Conservation (phyloP, 2,329 filamentous ascomycete genomes). For the Claviceps quebecensis region DNA sequence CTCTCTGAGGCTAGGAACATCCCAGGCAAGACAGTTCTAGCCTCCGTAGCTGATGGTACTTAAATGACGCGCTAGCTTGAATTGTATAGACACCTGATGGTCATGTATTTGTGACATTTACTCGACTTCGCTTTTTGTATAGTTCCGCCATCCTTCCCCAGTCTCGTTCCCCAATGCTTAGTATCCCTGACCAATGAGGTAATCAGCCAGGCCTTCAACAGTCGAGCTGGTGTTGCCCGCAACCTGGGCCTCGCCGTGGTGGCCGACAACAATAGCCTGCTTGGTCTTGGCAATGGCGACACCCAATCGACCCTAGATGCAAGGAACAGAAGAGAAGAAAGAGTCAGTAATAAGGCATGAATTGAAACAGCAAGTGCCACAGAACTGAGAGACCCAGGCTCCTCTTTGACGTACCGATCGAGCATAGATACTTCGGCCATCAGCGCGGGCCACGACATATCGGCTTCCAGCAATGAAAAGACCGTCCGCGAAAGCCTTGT, state of each 20-base stretch:
- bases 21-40: not conserved
- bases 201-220: conserved; percentile 74
- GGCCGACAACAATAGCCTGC: conserved; percentile 76
- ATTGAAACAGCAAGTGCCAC: not conserved
- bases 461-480: conserved; percentile 63
- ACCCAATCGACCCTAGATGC: conserved; percentile 55
- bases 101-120: conserved; percentile 4
- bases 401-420: conserved; percentile 52
- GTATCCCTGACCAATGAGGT: conserved; percentile 67
- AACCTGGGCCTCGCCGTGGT: conserved; percentile 63
- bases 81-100: conserved; percentile 3
- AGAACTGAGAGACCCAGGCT: not conserved
- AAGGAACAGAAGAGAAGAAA: not conserved
- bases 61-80: conserved; percentile 6
- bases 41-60: not conserved
- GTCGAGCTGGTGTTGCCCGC: conserved; percentile 65
- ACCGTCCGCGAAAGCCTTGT: conserved; percentile 58
- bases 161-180: conserved; percentile 21
- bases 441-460: conserved; percentile 63
- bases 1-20: not conserved
- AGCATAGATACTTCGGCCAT: conserved; percentile 68
- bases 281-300: conserved; percentile 74
- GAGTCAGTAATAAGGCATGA: not conserved
- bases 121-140: conserved; percentile 1
- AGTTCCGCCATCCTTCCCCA: conserved; percentile 4